Percentiles rank a stretch among this genome's conserved stretches.
Evolutionary conservation across 768 basidiomycete species (phyloP).

Genomic region (Hygrocybe punicea): DNA sequence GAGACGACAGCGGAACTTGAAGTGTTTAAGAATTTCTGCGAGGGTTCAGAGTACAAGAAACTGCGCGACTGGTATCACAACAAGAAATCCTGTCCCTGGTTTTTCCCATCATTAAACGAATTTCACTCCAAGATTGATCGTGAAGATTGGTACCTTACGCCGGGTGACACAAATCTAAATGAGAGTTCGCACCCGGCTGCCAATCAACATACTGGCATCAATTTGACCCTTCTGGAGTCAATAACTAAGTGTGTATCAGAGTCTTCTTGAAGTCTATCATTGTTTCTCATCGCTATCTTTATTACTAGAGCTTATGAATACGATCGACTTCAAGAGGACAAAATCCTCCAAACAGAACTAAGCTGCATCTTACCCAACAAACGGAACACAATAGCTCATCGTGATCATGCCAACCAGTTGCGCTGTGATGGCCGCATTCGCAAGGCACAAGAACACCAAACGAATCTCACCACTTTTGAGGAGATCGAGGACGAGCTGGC

Average conservation of each 20-base stretch:
- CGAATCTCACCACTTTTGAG: no score
- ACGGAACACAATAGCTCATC: not conserved
- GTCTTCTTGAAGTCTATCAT: no score
- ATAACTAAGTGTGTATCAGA: no score
- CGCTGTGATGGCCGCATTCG: not conserved
- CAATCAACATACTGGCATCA: no score
- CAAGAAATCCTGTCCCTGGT: no score
- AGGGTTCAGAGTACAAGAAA: not conserved
- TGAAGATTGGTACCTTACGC: no score
- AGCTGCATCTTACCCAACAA: no score
- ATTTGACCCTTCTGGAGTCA: no score
- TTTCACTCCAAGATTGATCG: no score
- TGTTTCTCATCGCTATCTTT: not conserved
- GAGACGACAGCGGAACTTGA: not conserved
- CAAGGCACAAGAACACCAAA: not conserved
- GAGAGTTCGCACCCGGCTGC: no score
- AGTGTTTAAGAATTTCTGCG: not conserved
- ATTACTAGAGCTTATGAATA: not conserved
- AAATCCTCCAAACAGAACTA: not conserved
- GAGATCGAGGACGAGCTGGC: not conserved
- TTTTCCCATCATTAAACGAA: no score
- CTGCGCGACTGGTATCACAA: not conserved
- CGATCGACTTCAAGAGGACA: not conserved
- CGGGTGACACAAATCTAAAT: no score
- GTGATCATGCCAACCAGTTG: not conserved